Conservation (phyloP, 2,329 filamentous ascomycete genomes). For the Aspergillus neotritici region DNA sequence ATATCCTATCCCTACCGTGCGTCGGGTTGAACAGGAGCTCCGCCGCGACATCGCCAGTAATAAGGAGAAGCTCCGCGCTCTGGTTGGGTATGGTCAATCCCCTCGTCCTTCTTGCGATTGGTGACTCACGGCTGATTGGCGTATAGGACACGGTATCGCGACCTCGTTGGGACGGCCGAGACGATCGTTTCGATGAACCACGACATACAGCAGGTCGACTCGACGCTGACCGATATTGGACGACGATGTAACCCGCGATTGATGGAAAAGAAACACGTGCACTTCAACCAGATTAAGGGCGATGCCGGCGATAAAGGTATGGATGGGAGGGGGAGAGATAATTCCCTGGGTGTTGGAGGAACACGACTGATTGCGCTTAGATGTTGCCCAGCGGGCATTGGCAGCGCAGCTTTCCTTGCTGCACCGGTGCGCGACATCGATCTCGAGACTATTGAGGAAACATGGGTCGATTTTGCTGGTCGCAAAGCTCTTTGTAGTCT, state of each 20-base stretch:
- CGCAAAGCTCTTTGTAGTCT: conserved; percentile 70
- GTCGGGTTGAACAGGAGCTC: conserved; percentile 59
- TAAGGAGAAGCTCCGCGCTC: conserved; percentile 59
- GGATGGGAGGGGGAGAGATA: not conserved
- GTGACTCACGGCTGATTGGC: conserved; percentile 9
- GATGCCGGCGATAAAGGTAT: conserved; percentile 31
- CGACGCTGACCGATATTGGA: conserved; percentile 65
- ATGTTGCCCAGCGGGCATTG: conserved; percentile 42
- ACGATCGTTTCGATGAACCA: conserved; percentile 84
- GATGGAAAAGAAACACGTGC: conserved; percentile 59
- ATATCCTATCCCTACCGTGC: conserved; percentile 57
- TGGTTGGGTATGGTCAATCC: conserved; percentile 53
- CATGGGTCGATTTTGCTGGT: conserved; percentile 49
- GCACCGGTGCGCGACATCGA: conserved; percentile 50
- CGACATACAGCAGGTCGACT: conserved; percentile 70
- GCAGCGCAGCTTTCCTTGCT: conserved; percentile 55
- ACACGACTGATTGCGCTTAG: conserved; percentile 24
- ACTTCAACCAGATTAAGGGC: conserved; percentile 49
- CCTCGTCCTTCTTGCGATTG: not conserved
- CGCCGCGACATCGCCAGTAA: conserved; percentile 58
- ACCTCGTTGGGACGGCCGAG: conserved; percentile 85
- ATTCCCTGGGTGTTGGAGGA: too few relatives aligned
- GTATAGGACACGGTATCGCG: conserved; percentile 65
- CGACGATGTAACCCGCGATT: conserved; percentile 68
- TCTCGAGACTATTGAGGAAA: conserved; percentile 49